These are phyloP conservation scores for Maudiozyma barnettii DNA, from an alignment of 805 yeast species.

Conservation along the genomic window DNA sequence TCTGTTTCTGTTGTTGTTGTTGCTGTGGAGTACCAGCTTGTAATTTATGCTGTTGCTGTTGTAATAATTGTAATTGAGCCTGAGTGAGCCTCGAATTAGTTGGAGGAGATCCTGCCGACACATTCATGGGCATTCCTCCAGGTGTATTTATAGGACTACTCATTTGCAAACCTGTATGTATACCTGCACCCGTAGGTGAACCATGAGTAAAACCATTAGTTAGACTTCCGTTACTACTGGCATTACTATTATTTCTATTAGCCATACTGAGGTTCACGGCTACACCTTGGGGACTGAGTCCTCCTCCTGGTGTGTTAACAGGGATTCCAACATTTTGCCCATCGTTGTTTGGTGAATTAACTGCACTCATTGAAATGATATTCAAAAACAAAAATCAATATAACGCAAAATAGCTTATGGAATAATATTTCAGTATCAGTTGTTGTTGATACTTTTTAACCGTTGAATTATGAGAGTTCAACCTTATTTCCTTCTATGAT, in stretches of 20 bases:
- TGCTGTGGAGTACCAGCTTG: slow-evolving; percentile 10
- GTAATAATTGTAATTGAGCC: slow-evolving; percentile 3
- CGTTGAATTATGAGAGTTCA: no score
- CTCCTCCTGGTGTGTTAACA: slow-evolving; percentile 8
- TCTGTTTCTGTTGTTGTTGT: slow-evolving; percentile 16
- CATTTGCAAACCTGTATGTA: neutral
- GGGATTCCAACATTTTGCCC: slow-evolving; percentile 13
- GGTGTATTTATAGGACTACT: neutral
- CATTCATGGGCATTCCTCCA: neutral
- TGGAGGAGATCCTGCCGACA: slow-evolving; percentile 5
- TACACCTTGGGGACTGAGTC: slow-evolving; percentile 7
- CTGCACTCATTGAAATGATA: neutral
- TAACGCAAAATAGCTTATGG: no score
- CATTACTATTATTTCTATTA: slow-evolving; percentile 1
- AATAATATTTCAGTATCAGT: no score
- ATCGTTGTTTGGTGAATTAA: neutral
- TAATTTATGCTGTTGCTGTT: slow-evolving; percentile 14
- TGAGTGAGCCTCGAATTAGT: slow-evolving; percentile 4
- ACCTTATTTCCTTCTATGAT: no score
- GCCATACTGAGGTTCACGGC: slow-evolving; percentile 6
- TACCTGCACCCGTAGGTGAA: neutral
- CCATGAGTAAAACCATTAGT: neutral
- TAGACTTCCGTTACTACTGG: neutral
- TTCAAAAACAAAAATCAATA: no score
- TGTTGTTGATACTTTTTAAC: no score